phyloP scores from a whole-genome alignment of 768 basidiomycete species.

The Boletus vermiculosoides region DNA sequence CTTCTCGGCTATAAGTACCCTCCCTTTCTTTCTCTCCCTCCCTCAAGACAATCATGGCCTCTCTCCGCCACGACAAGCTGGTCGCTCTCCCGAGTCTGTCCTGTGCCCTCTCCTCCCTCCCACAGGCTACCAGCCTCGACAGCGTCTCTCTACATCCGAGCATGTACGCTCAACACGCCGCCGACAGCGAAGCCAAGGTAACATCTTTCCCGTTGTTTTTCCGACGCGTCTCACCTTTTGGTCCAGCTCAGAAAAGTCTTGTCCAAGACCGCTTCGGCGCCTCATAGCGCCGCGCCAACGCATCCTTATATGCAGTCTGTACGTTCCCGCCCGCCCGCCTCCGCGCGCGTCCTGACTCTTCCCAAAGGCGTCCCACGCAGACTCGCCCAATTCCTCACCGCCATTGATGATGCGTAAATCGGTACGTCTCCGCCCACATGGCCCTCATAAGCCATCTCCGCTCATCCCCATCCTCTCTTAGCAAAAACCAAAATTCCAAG shows the following conservation, averaged over 20 bases:
- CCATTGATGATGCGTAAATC: slow-evolving; percentile 60
- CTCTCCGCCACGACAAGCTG: slow-evolving; percentile 48
- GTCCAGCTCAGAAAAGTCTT: slow-evolving; percentile 61
- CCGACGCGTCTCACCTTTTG: slow-evolving; percentile 10
- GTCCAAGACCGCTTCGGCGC: slow-evolving; percentile 44
- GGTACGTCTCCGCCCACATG: no score
- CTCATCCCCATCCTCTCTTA: background rate
- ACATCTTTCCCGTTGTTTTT: slow-evolving; percentile 1
- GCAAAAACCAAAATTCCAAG: slow-evolving; percentile 39
- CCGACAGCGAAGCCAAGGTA: slow-evolving; percentile 78
- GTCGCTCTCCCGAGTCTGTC: slow-evolving; percentile 74
- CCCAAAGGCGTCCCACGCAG: slow-evolving; percentile 37
- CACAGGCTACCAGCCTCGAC: slow-evolving; percentile 69
- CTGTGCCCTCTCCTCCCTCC: slow-evolving; percentile 62
- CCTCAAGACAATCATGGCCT: slow-evolving; percentile 28
- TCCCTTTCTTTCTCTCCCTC: background rate
- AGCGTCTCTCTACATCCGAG: slow-evolving; percentile 64
- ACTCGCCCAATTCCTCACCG: slow-evolving; percentile 39
- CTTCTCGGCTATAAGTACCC: slow-evolving; percentile 19
- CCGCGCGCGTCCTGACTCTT: slow-evolving; percentile 6
- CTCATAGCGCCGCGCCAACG: slow-evolving; percentile 35
- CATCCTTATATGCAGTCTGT: slow-evolving; percentile 40
- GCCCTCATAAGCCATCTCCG: background rate
- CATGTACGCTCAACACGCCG: slow-evolving; percentile 66
- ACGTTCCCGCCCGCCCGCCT: slow-evolving; percentile 13